Evolutionary conservation across 1,139 yeast genomes (phyloP), one percentile per base, ranked within the genome.

Genomic region (Sporopachydermia cereana): DNA sequence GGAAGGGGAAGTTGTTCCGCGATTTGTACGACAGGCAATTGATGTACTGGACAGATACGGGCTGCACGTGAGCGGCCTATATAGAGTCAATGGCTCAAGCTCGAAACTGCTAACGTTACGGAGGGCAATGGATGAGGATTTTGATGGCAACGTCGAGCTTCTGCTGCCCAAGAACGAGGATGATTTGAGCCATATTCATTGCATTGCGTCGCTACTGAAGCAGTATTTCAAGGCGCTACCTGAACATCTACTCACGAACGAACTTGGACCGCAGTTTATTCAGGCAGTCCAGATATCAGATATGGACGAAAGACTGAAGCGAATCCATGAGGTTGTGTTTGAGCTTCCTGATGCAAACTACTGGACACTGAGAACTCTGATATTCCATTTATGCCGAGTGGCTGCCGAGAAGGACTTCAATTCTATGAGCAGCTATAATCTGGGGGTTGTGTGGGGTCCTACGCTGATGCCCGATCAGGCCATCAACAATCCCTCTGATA

Each of bases 381-480:
- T 88, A 2, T 85, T 89, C 69, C 98, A 91, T 61, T 72, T 91
- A 52, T 79, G 83, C 53, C 75, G 81, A 46, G 81, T 91, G 5
- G 78, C 83, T 27, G 72, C 75, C 23, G 72, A 79, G 49, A 81
- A 79, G 56, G 69, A 72, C 14, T 57, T 64, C 31, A 86, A 86
- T 57, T 72, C 93, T 58, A 91, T 91, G 98, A 78, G 79, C 43
- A 71, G 79, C 45, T 81, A 79, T 56, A 80, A 82, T 47, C 63
- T 89, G 54, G 83, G 94, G 42, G 84, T 84, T 44, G 86, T 89
- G 44, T 91, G 98, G 97, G 96, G 96, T 0, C 95, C 96, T 12
- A 85, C 86, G 2, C 64, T 91, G 44, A 72, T 91, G 59, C 69
- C 77, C 24, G 74, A 76, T 45, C 84, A 77, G 54, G 74, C 73